Conservation (phyloP, 306 rosid genomes). For the peach (Prunus persica) region DNA sequence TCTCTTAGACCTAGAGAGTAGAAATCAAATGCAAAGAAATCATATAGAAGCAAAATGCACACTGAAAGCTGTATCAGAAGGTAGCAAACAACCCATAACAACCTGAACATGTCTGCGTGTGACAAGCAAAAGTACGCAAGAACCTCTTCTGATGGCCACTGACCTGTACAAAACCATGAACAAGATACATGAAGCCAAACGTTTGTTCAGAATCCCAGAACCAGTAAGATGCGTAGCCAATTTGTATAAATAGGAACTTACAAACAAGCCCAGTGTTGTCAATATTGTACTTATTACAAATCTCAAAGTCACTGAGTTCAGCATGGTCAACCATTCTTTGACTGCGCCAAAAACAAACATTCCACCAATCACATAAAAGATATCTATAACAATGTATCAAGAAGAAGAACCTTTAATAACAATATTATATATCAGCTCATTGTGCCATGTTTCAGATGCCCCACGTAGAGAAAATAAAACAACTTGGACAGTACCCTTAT, state of each 20-base stretch:
- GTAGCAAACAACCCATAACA: slow-evolving; percentile 17
- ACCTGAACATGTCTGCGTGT: slow-evolving; percentile 69
- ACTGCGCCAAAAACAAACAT: slow-evolving; percentile 38
- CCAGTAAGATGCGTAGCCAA: background rate
- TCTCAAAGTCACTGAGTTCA: slow-evolving; percentile 70
- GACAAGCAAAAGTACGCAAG: slow-evolving; percentile 83
- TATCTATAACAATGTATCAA: background rate
- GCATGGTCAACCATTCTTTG: slow-evolving; percentile 64
- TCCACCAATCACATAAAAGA: background rate
- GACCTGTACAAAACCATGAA: slow-evolving; percentile 54
- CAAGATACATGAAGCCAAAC: background rate
- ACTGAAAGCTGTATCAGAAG: slow-evolving; percentile 8
- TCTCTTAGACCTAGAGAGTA: slow-evolving; percentile 61
- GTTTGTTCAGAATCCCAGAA: background rate
- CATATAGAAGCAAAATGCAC: slow-evolving; percentile 10
- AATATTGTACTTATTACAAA: slow-evolving; percentile 70
- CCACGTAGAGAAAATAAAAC: background rate
- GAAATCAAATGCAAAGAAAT: slow-evolving; percentile 12
- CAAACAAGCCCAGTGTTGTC: slow-evolving; percentile 95
- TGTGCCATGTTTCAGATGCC: background rate
- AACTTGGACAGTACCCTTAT: too few relatives aligned
- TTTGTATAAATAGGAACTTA: slow-evolving; percentile 35
- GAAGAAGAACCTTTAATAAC: background rate
- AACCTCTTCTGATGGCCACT: slow-evolving; percentile 97
- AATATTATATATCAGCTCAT: background rate